Evolutionary conservation across 768 basidiomycete genomes (phyloP), one percentile per base, ranked within the genome.

Genomic region (Cystofilobasidium capitatum): DNA sequence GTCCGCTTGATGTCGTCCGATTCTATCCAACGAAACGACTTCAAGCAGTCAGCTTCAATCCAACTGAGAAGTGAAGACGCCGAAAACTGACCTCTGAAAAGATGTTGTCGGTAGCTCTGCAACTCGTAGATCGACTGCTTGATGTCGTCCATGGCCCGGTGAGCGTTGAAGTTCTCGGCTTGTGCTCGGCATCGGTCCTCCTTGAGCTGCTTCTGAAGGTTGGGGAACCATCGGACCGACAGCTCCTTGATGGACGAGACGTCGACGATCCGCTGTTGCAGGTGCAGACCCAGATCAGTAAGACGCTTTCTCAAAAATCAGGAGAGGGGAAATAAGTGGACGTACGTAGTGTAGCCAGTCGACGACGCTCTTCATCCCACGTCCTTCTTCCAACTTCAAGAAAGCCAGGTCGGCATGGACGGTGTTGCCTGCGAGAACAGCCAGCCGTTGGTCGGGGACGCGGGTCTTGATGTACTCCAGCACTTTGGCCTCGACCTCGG

Each of bases 401-500:
- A 72, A 72, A 1, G 61, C 71, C 1, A 58, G 62, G 62, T 75
- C 73, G 1, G 83, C 84, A 74, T 96, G 89, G 2, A 94, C 88
- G 14, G 89, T 88, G 73, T 82, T 93, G 17, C 92, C 92, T 7
- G 92, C 62, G 17, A 69, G 47, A 31, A 69, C 26, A 35, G 37
- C 68, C 16, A 26, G 16, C 24, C 89, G 59, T 29, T 31, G 1
- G 54, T 49, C 42, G 5, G 92, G 91, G 40, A 96, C 80, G 89
- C 91, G 91, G 74, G 82, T 84, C 77, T 88, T 85, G 74, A 97
- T 84, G 75, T 97, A 96, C 2, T 79, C 78, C 24, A 91, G 78
- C 4, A 93, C 85, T 24, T 81, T 75, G 26, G 80, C 73, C 14
- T 83, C 77, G 2, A 91, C 91, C 20, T 79, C 78, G 31, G 84